Conservation (phyloP, 345 rosid species). For the Microthlaspi erraticum region DNA sequence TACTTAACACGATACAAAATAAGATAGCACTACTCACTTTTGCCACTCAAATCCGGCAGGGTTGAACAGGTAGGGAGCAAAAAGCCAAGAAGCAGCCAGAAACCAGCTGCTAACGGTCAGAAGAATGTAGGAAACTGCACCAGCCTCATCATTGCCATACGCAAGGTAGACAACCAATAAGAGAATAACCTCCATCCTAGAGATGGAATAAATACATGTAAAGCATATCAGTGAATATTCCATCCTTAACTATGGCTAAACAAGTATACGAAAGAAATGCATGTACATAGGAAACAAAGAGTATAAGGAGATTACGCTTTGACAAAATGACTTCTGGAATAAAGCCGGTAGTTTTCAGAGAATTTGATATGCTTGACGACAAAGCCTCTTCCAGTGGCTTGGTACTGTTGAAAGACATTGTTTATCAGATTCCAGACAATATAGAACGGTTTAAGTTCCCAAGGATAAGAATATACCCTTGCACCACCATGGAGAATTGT, state of each 20-base stretch:
- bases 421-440: conserved; percentile 22
- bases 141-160: conserved; percentile 79
- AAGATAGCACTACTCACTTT: conserved; percentile 59
- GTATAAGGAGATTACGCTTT: conserved; percentile 63
- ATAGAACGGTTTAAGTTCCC: conserved; percentile 4
- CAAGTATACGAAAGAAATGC: neutral
- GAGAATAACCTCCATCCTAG: conserved; percentile 85
- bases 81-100: conserved; percentile 95
- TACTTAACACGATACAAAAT: conserved; percentile 14
- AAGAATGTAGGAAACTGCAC: conserved; percentile 80
- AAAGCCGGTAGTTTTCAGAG: conserved; percentile 91
- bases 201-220: conserved; percentile 19
- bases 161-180: conserved; percentile 82
- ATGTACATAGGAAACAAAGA: conserved; percentile 33
- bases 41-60: conserved; percentile 99
- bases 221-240: conserved; percentile 34
- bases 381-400: conserved; percentile 98
- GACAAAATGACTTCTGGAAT: conserved; percentile 96
- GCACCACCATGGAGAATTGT: conserved; percentile 99
- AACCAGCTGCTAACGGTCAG: conserved; percentile 95
- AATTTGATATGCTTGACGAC: conserved; percentile 92
- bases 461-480: conserved; percentile 57
- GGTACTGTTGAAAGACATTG: conserved; percentile 62
- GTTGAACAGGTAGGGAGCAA: conserved; percentile 94
- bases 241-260: conserved; percentile 20